Percentiles rank a stretch among this genome's conserved stretches.
Evolutionary conservation across 352 stramenopile genomes (phyloP).

Genomic region (Phytophthora hybrid): DNA sequence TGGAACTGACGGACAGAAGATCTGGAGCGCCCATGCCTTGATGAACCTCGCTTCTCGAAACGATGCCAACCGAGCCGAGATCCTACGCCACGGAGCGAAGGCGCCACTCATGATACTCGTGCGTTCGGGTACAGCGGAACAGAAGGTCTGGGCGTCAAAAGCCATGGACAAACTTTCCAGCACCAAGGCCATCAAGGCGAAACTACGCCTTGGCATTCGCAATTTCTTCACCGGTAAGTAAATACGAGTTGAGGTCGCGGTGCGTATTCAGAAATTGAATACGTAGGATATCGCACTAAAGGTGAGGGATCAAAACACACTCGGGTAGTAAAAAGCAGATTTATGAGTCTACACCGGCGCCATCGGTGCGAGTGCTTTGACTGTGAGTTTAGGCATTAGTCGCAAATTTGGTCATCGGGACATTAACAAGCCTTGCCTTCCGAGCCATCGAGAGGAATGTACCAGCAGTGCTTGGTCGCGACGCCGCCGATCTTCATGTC

Average conservation of each 20-base stretch:
- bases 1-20: constrained; percentile 10
- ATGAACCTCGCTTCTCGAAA: constrained; percentile 15
- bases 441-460: constrained; percentile 5
- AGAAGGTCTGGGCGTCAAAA: constrained; percentile 11
- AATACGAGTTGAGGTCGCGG: background rate
- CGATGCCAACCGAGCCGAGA: constrained; percentile 12
- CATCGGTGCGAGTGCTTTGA: too few species aligned
- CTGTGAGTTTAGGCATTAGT: too few species aligned
- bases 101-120: constrained; percentile 10
- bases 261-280: too few species aligned
- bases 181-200: constrained; percentile 12
- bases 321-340: too few species aligned
- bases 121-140: constrained; percentile 1
- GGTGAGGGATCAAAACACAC: too few species aligned
- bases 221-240: constrained; percentile 13
- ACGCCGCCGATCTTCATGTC: constrained; percentile 4
- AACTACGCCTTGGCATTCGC: constrained; percentile 8
- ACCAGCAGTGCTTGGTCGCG: constrained; percentile 3
- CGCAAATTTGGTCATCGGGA: too few species aligned
- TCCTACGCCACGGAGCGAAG: constrained; percentile 7
- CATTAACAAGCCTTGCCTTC: constrained; percentile 7
- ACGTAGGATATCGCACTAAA: too few species aligned
- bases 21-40: constrained; percentile 8
- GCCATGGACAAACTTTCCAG: constrained; percentile 10
- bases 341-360: too few species aligned